Conservation (phyloP, 2,329 filamentous ascomycete genomes). For the Septoria linicola region DNA sequence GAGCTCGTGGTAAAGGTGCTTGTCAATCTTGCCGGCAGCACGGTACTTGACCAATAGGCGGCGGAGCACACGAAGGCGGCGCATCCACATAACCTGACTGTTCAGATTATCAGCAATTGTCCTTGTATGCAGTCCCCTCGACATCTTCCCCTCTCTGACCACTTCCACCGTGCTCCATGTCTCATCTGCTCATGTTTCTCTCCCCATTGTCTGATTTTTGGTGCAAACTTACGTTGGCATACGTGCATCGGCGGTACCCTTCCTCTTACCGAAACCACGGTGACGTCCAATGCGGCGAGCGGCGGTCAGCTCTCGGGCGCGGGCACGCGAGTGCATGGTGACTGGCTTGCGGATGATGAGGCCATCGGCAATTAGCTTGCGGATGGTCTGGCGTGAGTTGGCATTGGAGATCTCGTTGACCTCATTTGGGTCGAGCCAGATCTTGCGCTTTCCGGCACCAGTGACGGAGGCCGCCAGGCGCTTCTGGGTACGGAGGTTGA, state of each 20-base stretch:
- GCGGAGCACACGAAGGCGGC: slow-evolving; percentile 97
- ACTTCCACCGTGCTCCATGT: neutral
- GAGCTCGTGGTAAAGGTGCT: slow-evolving; percentile 99
- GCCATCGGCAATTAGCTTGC: slow-evolving; percentile 99
- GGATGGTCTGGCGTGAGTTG: slow-evolving; percentile 99
- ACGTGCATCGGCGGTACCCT: slow-evolving; percentile 99
- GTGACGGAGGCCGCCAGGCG: slow-evolving; percentile 98
- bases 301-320: slow-evolving; percentile 91
- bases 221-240: slow-evolving; percentile 80
- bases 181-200: neutral
- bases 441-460: slow-evolving; percentile 99
- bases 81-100: slow-evolving; percentile 99
- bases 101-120: slow-evolving; percentile 40
- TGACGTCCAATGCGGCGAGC: slow-evolving; percentile 94
- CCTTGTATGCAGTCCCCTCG: neutral
- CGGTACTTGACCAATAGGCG: slow-evolving; percentile 99
- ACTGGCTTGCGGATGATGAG: slow-evolving; percentile 99
- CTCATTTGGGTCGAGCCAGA: slow-evolving; percentile 99
- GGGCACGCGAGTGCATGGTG: slow-evolving; percentile 98
- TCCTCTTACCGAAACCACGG: slow-evolving; percentile 99
- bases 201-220: slow-evolving; percentile 2
- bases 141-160: neutral
- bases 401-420: slow-evolving; percentile 99
- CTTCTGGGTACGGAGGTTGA: slow-evolving; percentile 99
- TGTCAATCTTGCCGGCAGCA: slow-evolving; percentile 99